Base-by-base conservation (phyloP, 2,329 filamentous ascomycete genomes). In the Madurella mycetomatis region DNA sequence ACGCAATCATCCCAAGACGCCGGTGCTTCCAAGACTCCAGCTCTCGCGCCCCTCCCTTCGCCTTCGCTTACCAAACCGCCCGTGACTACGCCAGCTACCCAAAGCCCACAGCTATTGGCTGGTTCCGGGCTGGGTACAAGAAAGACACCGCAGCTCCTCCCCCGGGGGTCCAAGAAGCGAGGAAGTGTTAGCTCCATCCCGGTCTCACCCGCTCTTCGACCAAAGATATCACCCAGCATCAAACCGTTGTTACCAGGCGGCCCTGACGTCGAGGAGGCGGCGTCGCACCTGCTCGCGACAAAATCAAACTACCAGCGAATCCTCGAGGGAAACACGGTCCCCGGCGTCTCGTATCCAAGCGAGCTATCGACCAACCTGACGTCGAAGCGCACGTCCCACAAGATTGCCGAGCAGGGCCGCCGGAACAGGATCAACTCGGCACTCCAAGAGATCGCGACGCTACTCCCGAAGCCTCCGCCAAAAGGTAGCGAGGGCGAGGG, bases 271-370 rank as follows among this genome's bases (percentile, higher is more conserved):
- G 82, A 85, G 60, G 81, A 84, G 62, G 78, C 81, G 1, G 79
- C 83, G 0, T 85, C 82, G n/a, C 80, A 90, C 30, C 80, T 97
- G 43, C 79, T 99, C 30, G 89, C 92, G 37, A 90, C 89, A 15
- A 97, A 97, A 69, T 97, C 92, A 1, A 99, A 99, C 66, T 99
- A 99, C 66, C 92, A 97, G 66, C 95, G 96, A 64, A 94, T 99
- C 39, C 74, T 99, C 11, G 94, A 97, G 69, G 94, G 94, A 47
- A 97, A 91, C 48, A 86, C 87, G 53, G 84, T 96, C 1, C 92
- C 92, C 0, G 92, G 92, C 12, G 87, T 96, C 12, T 88, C 87
- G 1, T 97, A 96, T 63, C 92, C 92, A 0, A 90, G 88, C 62
- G 89, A 92, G 49, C 78, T 99, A 41, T 95, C 92, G 7, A 95